phyloP scores from a whole-genome alignment of 1,284 basidiomycete genomes.

The Sanghuangporus weigelae region DNA sequence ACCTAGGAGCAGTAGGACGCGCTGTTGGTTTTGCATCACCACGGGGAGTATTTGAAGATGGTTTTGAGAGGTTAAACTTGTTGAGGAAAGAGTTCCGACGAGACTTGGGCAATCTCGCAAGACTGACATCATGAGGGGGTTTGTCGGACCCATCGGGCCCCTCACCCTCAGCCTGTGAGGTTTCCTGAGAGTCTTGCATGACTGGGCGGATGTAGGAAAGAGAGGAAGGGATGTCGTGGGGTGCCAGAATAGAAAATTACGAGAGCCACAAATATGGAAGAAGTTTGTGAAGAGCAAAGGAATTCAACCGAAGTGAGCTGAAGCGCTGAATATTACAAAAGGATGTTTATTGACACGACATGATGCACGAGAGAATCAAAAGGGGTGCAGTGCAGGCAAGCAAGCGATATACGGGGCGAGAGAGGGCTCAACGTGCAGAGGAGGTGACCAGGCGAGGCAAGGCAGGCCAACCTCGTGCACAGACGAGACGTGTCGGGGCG shows the following conservation, averaged over 20 bases:
- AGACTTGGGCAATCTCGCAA: slow-evolving; percentile 11
- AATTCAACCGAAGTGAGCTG: slow-evolving; percentile 3
- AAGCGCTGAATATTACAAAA: slow-evolving; percentile 5
- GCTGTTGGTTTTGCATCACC: slow-evolving; percentile 23
- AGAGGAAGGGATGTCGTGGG: background rate
- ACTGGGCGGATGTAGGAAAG: slow-evolving; percentile 14
- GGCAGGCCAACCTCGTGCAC: slow-evolving; percentile 5
- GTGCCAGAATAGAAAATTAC: background rate
- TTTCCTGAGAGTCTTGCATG: slow-evolving; percentile 39
- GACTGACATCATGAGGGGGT: slow-evolving; percentile 39
- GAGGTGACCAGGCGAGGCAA: background rate
- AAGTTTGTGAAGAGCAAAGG: slow-evolving; percentile 3
- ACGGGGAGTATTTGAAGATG: slow-evolving; percentile 20
- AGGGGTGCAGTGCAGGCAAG: background rate
- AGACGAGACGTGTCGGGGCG: background rate
- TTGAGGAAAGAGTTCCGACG: slow-evolving; percentile 21
- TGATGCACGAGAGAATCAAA: slow-evolving; percentile 4
- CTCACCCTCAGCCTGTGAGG: slow-evolving; percentile 51
- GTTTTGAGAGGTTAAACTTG: slow-evolving; percentile 17
- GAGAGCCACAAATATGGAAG: slow-evolving; percentile 8
- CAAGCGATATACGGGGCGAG: background rate
- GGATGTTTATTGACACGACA: slow-evolving; percentile 15
- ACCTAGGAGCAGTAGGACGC: slow-evolving; percentile 17
- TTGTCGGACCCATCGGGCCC: slow-evolving; percentile 54
- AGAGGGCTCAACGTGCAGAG: background rate